Percentiles rank a stretch among this genome's conserved stretches.
Evolutionary conservation across 2,329 filamentous ascomycete genomes (phyloP).

Genomic region (Ophiosphaerella herpotricha): DNA sequence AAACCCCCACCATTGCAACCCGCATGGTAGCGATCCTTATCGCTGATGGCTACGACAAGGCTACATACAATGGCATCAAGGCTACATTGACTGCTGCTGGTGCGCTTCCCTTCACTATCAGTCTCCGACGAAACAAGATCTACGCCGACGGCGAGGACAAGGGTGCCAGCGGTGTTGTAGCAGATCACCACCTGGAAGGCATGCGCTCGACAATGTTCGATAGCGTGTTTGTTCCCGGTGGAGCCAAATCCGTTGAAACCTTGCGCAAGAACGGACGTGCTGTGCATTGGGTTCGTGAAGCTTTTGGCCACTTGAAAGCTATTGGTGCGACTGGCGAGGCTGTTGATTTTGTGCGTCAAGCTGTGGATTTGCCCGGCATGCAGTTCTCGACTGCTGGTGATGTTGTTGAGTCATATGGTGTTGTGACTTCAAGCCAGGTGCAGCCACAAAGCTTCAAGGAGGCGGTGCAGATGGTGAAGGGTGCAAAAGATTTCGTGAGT

Average conservation of each 20-base stretch:
- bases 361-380: slow-evolving; percentile 53
- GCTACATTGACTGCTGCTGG: slow-evolving; percentile 64
- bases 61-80: slow-evolving; percentile 68
- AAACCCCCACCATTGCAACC: slow-evolving; percentile 68
- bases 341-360: slow-evolving; percentile 64
- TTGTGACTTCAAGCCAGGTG: slow-evolving; percentile 67
- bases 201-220: slow-evolving; percentile 83
- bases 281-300: slow-evolving; percentile 76
- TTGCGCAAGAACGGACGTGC: slow-evolving; percentile 73
- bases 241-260: slow-evolving; percentile 64
- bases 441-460: slow-evolving; percentile 65
- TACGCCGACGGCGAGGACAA: slow-evolving; percentile 64
- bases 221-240: slow-evolving; percentile 76
- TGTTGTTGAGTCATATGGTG: slow-evolving; percentile 73
- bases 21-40: slow-evolving; percentile 77
- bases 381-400: slow-evolving; percentile 55
- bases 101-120: slow-evolving; percentile 75
- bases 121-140: slow-evolving; percentile 67
- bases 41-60: slow-evolving; percentile 74
- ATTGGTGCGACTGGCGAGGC: slow-evolving; percentile 77
- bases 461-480: slow-evolving; percentile 66
- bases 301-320: slow-evolving; percentile 80
- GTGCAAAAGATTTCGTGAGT: slow-evolving; percentile 70
- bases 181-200: slow-evolving; percentile 80
- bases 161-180: slow-evolving; percentile 60